Evolutionary conservation across 129 eudicot species (phyloP).

Genomic region (Tanacetum coccineum): DNA sequence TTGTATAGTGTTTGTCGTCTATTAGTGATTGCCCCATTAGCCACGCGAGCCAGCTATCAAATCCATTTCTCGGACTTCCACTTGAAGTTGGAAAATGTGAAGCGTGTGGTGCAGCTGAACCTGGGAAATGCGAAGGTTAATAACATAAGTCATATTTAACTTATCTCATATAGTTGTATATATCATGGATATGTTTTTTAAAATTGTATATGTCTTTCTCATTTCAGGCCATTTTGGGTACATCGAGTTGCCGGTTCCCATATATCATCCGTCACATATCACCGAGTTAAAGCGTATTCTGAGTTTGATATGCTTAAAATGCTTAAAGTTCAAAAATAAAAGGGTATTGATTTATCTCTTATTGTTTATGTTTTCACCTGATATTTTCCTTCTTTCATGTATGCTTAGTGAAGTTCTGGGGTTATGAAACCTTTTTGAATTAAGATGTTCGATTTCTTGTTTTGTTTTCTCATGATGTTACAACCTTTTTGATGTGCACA

Average conservation of each 20-base stretch:
- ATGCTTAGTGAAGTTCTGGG: neutral
- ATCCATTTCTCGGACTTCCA: conserved; percentile 96
- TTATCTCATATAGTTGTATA: conserved; percentile 1
- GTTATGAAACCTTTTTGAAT: neutral
- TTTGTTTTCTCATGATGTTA: neutral
- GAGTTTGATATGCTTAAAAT: conserved; percentile 73
- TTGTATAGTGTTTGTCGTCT: conserved; percentile 66
- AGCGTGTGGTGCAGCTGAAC: conserved; percentile 96
- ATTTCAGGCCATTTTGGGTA: conserved; percentile 96
- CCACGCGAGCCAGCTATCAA: conserved; percentile 87
- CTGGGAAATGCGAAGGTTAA: conserved; percentile 92
- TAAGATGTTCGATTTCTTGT: neutral
- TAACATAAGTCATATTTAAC: conserved; percentile 11
- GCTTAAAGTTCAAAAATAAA: conserved; percentile 65
- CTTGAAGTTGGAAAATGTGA: conserved; percentile 91
- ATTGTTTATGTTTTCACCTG: conserved; percentile 9
- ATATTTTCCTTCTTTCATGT: neutral
- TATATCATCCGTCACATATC: conserved; percentile 91
- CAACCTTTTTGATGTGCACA: neutral
- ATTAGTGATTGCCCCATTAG: conserved; percentile 83
- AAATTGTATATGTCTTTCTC: neutral
- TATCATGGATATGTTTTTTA: conserved; percentile 7
- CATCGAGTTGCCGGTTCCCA: conserved; percentile 76
- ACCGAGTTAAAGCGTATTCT: conserved; percentile 61
- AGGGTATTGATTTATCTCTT: conserved; percentile 41